Evolutionary conservation across 1,284 basidiomycete species (phyloP).

Genomic region (Trichosporon sp.): DNA sequence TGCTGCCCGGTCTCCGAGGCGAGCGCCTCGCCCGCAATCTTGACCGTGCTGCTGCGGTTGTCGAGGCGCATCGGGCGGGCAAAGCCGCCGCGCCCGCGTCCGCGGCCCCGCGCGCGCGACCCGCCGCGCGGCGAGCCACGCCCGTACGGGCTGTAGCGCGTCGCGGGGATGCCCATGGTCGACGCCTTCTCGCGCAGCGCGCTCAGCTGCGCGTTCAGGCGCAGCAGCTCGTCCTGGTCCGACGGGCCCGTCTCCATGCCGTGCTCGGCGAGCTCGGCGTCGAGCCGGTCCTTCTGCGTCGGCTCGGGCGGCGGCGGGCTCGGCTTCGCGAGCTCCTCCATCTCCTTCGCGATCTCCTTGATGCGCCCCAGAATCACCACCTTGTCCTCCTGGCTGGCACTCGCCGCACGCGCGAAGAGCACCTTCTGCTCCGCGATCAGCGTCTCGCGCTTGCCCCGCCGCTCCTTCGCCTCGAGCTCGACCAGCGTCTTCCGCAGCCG

Average conservation of each 20-base stretch:
- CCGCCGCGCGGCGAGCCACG: conserved; percentile 64
- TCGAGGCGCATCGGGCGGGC: conserved; percentile 71
- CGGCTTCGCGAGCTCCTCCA: conserved; percentile 55
- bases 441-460: conserved; percentile 71
- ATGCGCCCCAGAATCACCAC: conserved; percentile 71
- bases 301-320: conserved; percentile 43
- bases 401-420: conserved; percentile 66
- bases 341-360: conserved; percentile 73
- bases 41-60: conserved; percentile 76
- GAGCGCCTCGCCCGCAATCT: conserved; percentile 62
- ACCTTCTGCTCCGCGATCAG: conserved; percentile 86
- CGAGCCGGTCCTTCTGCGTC: conserved; percentile 38
- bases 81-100: conserved; percentile 55
- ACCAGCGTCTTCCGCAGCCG: conserved; percentile 35
- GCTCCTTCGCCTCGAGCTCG: conserved; percentile 53
- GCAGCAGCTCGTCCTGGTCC: conserved; percentile 50
- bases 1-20: conserved; percentile 51
- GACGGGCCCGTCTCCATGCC: conserved; percentile 53
- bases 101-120: conserved; percentile 55
- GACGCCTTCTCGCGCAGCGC: conserved; percentile 57
- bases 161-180: conserved; percentile 41
- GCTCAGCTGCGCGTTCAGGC: conserved; percentile 37
- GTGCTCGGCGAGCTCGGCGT: conserved; percentile 64
- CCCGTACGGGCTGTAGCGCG: conserved; percentile 56
- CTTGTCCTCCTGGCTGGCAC: conserved; percentile 61